Base-by-base conservation (phyloP, 2,329 filamentous ascomycete species). In the Colletotrichum orbiculare region DNA sequence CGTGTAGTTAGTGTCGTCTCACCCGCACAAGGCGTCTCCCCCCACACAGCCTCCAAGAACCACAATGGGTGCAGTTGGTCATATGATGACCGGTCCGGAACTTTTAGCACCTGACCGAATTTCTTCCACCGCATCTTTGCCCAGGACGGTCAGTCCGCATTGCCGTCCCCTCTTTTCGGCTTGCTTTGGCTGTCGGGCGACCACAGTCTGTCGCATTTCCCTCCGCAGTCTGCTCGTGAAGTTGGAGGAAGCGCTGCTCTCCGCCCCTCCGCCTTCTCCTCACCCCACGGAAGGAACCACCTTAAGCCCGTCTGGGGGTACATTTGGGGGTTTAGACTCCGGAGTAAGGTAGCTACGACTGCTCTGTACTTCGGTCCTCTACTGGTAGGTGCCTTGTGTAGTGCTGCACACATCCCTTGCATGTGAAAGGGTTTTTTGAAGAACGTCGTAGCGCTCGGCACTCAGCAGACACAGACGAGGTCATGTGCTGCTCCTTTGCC, bases 101-200 rank as follows among this genome's bases (percentile, higher is more conserved):
- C 58, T 57, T 66, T 57, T 48, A 63, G 47, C 63, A 66, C 63
- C 63, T 66, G 63, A 66, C 59, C 63, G 63, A 66, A 39, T 35
- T 57, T 63, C 63, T 66, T 15, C 50, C 37, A 60, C 50, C 46
- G 43, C 37, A 39, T 15, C 49, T 57, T 60, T 35, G 55, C 55
- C 55, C 48, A 64, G 60, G 25, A 25, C 48, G 60, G 60, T 48
- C 54, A 59, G 12, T 35, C 17, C 39, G 50, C 61, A 61, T 46
- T 57, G 52, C 62, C 62, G 58, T 65, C 62, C 52, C 58, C 58
- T 57, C 58, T 65, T 62, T 65, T 56, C 45, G 58, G 35, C 41
- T 38, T 46, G 54, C 48, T 42, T 34, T 55, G n/a, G 53, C 53
- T 55, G 54, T 45, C 35, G 56, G 61, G 50, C 50, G 61, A 64